Evolutionary conservation across 768 basidiomycete species (phyloP), one percentile per base, ranked within the genome.

Genomic region (Leucosporidium creatinivorum): DNA sequence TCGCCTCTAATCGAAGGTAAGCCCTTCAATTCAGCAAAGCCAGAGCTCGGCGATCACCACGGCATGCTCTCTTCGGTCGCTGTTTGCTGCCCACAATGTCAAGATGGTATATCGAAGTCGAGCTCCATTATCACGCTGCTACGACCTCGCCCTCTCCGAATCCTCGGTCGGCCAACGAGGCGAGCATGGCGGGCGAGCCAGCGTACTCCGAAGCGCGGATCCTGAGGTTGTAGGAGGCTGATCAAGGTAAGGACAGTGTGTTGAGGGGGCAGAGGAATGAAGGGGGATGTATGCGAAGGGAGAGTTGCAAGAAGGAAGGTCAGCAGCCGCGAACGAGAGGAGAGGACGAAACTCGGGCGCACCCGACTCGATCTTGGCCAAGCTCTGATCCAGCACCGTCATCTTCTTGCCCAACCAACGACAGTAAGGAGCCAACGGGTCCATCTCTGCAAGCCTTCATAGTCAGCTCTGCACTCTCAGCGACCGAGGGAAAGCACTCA

Each of bases 281-380:
- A 19, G 23, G n/a, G 58, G 2, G 4, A 5, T 15, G 13, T 23
- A 23, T 12, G 6, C 17, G 3, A 19, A 23, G 31, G n/a, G 15
- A 3, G 12, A 21, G 13, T 21, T 19, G 15, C 28, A 36, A 13
- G 2, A 12, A 19, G 10, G 47, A 48, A 12, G 47, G 52, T 33
- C 36, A 56, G 47, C 31, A 17, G 33, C 23, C 31, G n/a, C n/a
- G 48, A 47, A 17, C 23, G 19, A 36, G 23, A 33, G 44, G 30
- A 23, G 28, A 25, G 21, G 23, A 76, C 39, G 10, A n/a, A n/a
- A 17, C 15, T 44, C 39, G 39, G n/a, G 39, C 82, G 65, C 70
- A 94, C 93, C 91, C 74, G 87, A 85, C 82, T 99, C 94, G 60
- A 98, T 93, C 79, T 98, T 99, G 75, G 86, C 85, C 12, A 99